These are phyloP conservation scores for Sporormia fimetaria DNA, from an alignment of 495 filamentous ascomycete species.

Conservation along the genomic window DNA sequence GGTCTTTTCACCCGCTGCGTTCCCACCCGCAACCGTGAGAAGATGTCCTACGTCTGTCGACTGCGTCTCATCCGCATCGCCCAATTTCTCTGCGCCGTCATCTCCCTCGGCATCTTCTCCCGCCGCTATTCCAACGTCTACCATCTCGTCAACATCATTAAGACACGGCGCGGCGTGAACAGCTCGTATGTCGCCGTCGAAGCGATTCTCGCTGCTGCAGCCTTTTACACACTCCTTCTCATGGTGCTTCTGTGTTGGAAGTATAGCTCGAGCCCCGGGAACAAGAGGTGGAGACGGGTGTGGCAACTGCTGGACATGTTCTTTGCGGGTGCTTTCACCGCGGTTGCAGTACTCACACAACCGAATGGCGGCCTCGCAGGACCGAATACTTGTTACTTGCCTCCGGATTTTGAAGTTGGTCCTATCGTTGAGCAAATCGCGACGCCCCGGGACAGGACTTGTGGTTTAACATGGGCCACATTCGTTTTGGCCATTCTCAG, in stretches of 20 bases:
- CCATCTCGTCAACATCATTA: conserved; percentile 22
- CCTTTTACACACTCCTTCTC: conserved; percentile 28
- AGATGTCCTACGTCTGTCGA: conserved; percentile 21
- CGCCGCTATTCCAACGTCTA: conserved; percentile 30
- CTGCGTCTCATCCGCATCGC: conserved; percentile 28
- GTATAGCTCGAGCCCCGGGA: conserved; percentile 16
- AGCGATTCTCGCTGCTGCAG: conserved; percentile 32
- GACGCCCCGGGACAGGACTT: conserved; percentile 2
- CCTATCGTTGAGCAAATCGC: conserved; percentile 2
- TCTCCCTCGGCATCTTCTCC: conserved; percentile 34
- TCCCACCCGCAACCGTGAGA: conserved; percentile 23
- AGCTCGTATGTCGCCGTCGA: conserved; percentile 29
- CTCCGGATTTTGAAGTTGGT: neutral
- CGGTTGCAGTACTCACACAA: conserved; percentile 29
- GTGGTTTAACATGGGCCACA: conserved; percentile 23
- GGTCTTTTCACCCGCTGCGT: conserved; percentile 29
- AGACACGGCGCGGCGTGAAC: conserved; percentile 16
- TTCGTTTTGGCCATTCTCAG: conserved; percentile 26
- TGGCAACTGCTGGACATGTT: conserved; percentile 25
- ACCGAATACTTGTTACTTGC: conserved; percentile 16
- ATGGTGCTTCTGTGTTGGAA: conserved; percentile 18
- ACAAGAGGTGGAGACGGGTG: conserved; percentile 25
- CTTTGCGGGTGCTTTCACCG: conserved; percentile 33
- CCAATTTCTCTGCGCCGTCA: conserved; percentile 31
- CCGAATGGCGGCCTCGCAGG: conserved; percentile 26